Base-by-base conservation (phyloP, 257 asterid genomes). In the Salvia hispanica region DNA sequence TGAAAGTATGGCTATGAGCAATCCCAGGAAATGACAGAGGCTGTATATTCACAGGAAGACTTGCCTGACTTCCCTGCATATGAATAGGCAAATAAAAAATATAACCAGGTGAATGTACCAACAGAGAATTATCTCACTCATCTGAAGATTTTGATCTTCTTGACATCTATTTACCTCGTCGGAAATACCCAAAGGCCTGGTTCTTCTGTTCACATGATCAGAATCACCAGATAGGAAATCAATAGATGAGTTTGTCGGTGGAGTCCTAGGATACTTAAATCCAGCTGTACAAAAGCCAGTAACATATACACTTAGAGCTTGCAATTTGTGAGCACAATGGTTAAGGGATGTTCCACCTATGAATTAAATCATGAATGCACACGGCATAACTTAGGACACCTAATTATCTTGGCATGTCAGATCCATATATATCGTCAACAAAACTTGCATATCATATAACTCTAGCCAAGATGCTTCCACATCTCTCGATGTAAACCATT, bases 251-350 rank as follows among this genome's bases (percentile, higher is more conserved):
- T 86, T 88, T 12, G 31, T 25, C 2, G 96, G 85, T 67, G 96
- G 90, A 58, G 95, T 84, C 77, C 97, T 83, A 3, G 97, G 91
- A 81, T 86, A 95, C 85, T 85, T 90, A 64, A 92, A 88, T 57
- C 87, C 83, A 62, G 96, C 96, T 85, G 80, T 68, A 79, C 44
- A 59, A 69, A 55, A 12, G 39, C 45, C 73, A 77, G 67, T 55
- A 58, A 31, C 46, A 70, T 53, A 68, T 3, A 48, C 28, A 51
- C 39, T 54, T 36, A 36, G 62, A 48, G 2, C 40, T 66, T 43
- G 55, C 44, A 34, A 61, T 45, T 53, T 36, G 6, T 51, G 13
- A 21, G 37, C 18, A 31, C 28, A 62, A 25, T 2, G 52, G 44
- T 28, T 37, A 28, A 56, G 16, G 44, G 62, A 66, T 18, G 16